Percentiles rank a stretch among this genome's conserved stretches.
These are phyloP conservation scores for Fusarium equiseti DNA, from an alignment of 2,329 filamentous ascomycete species.

Conservation along the genomic window DNA sequence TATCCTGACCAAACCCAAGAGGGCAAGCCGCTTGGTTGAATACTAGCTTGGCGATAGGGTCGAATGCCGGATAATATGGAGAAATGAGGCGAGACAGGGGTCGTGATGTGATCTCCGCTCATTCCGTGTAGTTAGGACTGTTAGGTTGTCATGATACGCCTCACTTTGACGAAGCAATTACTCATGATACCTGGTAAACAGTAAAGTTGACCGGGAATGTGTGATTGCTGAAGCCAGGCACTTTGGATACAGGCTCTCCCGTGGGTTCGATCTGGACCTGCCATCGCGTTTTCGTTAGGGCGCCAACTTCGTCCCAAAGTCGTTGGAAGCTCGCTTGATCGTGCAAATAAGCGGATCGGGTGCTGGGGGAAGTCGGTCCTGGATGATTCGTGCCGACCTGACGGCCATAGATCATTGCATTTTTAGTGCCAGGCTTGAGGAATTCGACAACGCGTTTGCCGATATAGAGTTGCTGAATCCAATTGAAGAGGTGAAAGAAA, in stretches of 20 bases:
- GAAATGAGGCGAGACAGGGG: slow-evolving; percentile 32
- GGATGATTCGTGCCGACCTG: slow-evolving; percentile 59
- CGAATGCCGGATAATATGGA: slow-evolving; percentile 16
- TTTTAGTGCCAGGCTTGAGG: slow-evolving; percentile 57
- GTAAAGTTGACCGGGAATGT: slow-evolving; percentile 52
- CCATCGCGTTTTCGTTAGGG: slow-evolving; percentile 63
- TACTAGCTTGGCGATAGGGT: slow-evolving; percentile 33
- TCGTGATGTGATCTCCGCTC: slow-evolving; percentile 20
- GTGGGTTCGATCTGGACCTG: slow-evolving; percentile 56
- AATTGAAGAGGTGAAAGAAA: slow-evolving; percentile 64
- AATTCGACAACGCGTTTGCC: slow-evolving; percentile 60
- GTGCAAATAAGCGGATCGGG: slow-evolving; percentile 59
- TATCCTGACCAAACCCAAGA: slow-evolving; percentile 28
- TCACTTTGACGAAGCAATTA: slow-evolving; percentile 4
- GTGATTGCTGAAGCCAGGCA: slow-evolving; percentile 46
- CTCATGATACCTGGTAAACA: slow-evolving; percentile 52
- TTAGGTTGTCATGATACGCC: background rate
- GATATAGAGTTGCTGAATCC: slow-evolving; percentile 60
- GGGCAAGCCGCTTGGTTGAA: slow-evolving; percentile 29
- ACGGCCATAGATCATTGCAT: slow-evolving; percentile 63
- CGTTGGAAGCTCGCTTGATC: slow-evolving; percentile 62
- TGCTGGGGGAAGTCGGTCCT: slow-evolving; percentile 35
- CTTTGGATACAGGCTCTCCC: slow-evolving; percentile 40
- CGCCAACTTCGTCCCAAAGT: slow-evolving; percentile 67
- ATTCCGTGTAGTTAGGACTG: background rate